These are phyloP conservation scores for Madurella fahalii DNA, from an alignment of 2,329 filamentous ascomycete species.

Conservation along the genomic window DNA sequence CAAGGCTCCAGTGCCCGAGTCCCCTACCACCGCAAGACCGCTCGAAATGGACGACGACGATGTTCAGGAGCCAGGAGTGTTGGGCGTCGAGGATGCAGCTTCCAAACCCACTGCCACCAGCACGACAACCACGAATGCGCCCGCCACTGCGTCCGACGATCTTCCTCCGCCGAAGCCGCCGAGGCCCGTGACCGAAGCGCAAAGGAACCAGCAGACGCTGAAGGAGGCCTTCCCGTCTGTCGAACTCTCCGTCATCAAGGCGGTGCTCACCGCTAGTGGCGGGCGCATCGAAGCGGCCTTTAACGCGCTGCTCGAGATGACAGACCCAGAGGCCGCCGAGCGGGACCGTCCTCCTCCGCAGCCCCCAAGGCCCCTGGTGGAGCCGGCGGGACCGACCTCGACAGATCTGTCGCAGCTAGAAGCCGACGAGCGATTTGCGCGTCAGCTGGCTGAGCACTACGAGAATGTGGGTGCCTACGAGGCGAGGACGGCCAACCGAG, in stretches of 20 bases:
- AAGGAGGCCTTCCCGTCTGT: constrained; percentile 91
- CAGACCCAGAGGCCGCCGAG: constrained; percentile 65
- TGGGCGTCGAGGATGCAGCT: constrained; percentile 39
- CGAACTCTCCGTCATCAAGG: constrained; percentile 76
- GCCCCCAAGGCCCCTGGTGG: constrained; percentile 68
- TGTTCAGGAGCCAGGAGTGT: constrained; percentile 55
- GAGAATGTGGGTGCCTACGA: constrained; percentile 60
- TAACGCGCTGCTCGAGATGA: constrained; percentile 86
- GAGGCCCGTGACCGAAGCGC: constrained; percentile 72
- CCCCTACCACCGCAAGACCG: constrained; percentile 60
- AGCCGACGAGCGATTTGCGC: constrained; percentile 29
- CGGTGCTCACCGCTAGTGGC: constrained; percentile 79
- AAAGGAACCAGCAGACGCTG: constrained; percentile 82
- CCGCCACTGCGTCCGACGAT: constrained; percentile 34
- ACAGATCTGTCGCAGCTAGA: constrained; percentile 71
- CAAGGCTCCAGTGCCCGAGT: constrained; percentile 53
- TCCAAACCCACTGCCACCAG: constrained; percentile 24
- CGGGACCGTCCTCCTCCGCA: constrained; percentile 64
- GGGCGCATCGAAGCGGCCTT: constrained; percentile 91
- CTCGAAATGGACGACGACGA: constrained; percentile 69
- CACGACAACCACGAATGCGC: constrained; percentile 30
- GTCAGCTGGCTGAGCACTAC: constrained; percentile 90
- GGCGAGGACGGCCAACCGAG: constrained; percentile 48
- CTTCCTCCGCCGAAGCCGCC: constrained; percentile 75
- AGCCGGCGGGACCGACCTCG: constrained; percentile 31